phyloP scores from a whole-genome alignment of 2,329 filamentous ascomycete species.

The Emericellopsis atlantica region DNA sequence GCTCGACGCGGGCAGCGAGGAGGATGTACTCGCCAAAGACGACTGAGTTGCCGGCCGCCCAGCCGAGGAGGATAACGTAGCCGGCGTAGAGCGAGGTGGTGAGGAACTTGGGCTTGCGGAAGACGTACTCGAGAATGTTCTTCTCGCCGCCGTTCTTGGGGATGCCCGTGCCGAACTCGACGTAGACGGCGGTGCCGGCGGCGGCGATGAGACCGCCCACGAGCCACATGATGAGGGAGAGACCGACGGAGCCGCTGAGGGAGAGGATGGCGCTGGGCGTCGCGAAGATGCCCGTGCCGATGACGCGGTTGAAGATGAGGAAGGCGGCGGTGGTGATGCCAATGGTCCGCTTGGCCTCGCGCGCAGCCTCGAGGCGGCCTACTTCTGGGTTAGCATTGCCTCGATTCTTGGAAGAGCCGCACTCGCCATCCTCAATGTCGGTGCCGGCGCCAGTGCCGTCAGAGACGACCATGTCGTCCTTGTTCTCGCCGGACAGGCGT shows the following conservation, averaged over 20 bases:
- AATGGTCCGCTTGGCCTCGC: slow-evolving; percentile 40
- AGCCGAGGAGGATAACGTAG: slow-evolving; percentile 51
- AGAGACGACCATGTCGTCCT: background rate
- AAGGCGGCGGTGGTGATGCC: slow-evolving; percentile 41
- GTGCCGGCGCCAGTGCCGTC: background rate
- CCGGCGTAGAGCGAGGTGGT: slow-evolving; percentile 46
- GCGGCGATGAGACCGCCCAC: slow-evolving; percentile 47
- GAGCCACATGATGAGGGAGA: slow-evolving; percentile 52
- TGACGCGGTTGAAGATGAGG: slow-evolving; percentile 53
- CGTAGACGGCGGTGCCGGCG: slow-evolving; percentile 50
- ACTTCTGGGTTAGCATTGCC: background rate
- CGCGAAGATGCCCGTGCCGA: slow-evolving; percentile 60
- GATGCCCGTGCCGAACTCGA: slow-evolving; percentile 54
- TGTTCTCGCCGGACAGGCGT: background rate
- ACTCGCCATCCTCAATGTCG: slow-evolving; percentile 1
- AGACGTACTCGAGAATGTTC: slow-evolving; percentile 56
- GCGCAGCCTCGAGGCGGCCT: slow-evolving; percentile 8
- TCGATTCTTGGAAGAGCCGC: background rate
- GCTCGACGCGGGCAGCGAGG: slow-evolving; percentile 48
- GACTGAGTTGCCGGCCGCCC: slow-evolving; percentile 55
- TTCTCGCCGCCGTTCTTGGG: slow-evolving; percentile 54
- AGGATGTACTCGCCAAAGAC: slow-evolving; percentile 62
- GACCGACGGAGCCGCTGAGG: slow-evolving; percentile 46
- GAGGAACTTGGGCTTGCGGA: slow-evolving; percentile 46
- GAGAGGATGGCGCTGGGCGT: slow-evolving; percentile 47